phyloP scores from a whole-genome alignment of 345 rosid genomes.

The Linum usitatissimum region DNA sequence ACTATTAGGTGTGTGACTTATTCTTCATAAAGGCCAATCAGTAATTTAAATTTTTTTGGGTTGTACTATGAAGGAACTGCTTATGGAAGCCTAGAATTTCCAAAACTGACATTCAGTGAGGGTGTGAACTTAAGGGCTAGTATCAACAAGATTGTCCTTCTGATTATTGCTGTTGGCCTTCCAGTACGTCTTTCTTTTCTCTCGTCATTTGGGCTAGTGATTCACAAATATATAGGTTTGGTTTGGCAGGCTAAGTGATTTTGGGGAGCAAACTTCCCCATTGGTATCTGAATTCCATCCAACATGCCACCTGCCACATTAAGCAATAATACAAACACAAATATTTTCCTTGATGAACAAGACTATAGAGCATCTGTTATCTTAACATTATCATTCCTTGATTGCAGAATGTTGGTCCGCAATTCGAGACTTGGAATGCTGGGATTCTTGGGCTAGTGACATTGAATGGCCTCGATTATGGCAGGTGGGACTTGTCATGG shows the following conservation, averaged over 20 bases:
- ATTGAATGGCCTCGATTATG: slow-evolving; percentile 63
- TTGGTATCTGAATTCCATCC: too few relatives aligned
- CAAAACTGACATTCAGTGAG: slow-evolving; percentile 59
- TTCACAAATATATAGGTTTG: not conserved
- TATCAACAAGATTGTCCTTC: slow-evolving; percentile 64
- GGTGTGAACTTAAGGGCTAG: slow-evolving; percentile 81
- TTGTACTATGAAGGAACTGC: slow-evolving; percentile 50
- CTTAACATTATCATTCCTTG: slow-evolving; percentile 16
- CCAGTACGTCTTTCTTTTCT: slow-evolving; percentile 48
- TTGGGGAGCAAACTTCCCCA: too few relatives aligned
- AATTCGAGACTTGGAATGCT: slow-evolving; percentile 95
- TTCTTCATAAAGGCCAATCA: not conserved
- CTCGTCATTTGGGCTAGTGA: slow-evolving; percentile 4
- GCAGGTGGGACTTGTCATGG: slow-evolving; percentile 83
- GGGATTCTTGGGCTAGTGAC: slow-evolving; percentile 89
- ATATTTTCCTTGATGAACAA: too few relatives aligned
- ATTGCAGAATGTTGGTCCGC: slow-evolving; percentile 89
- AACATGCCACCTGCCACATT: too few relatives aligned
- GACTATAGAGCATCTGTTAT: too few relatives aligned
- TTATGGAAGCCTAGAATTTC: slow-evolving; percentile 83
- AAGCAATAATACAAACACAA: not conserved
- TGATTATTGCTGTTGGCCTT: slow-evolving; percentile 91
- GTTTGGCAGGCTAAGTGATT: too few relatives aligned
- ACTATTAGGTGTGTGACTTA: slow-evolving; percentile 41
- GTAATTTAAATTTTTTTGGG: not conserved